Percentiles rank a stretch among this genome's conserved stretches.
These are phyloP conservation scores for Paraphoma sp. DNA, from an alignment of 2,329 filamentous ascomycete species.

Conservation along the genomic window DNA sequence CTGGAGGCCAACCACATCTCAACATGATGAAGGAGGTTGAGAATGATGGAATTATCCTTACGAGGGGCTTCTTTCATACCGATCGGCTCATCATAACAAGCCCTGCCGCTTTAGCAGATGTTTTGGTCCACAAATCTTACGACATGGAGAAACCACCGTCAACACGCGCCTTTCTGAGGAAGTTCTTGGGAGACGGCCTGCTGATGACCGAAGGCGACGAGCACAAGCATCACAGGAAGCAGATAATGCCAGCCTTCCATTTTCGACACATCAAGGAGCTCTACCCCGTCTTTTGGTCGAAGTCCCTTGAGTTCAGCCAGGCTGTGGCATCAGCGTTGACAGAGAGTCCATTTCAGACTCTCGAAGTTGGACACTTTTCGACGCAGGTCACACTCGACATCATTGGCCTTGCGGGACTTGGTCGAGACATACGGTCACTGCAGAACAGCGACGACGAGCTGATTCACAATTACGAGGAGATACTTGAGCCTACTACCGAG, in stretches of 20 bases:
- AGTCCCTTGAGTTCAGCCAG: constrained; percentile 71
- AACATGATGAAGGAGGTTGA: constrained; percentile 47
- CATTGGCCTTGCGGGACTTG: constrained; percentile 55
- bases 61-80: constrained; percentile 47
- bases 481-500: constrained; percentile 55
- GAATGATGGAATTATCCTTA: constrained; percentile 51
- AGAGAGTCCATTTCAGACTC: constrained; percentile 46
- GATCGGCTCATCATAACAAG: constrained; percentile 48
- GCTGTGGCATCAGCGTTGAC: constrained; percentile 64
- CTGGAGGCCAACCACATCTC: constrained; percentile 41
- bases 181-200: constrained; percentile 59
- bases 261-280: constrained; percentile 85
- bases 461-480: constrained; percentile 51
- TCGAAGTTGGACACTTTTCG: constrained; percentile 53
- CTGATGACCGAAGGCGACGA: constrained; percentile 59
- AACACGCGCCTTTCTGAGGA: constrained; percentile 53
- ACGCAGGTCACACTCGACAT: constrained; percentile 56
- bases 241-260: constrained; percentile 82
- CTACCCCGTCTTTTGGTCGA: constrained; percentile 84
- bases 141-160: constrained; percentile 61
- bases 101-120: constrained; percentile 55
- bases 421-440: constrained; percentile 52
- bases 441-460: constrained; percentile 52
- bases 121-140: constrained; percentile 61
- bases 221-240: constrained; percentile 68